Conservation (phyloP, 108 stramenopile genomes). For the Conticribra weissflogii region DNA sequence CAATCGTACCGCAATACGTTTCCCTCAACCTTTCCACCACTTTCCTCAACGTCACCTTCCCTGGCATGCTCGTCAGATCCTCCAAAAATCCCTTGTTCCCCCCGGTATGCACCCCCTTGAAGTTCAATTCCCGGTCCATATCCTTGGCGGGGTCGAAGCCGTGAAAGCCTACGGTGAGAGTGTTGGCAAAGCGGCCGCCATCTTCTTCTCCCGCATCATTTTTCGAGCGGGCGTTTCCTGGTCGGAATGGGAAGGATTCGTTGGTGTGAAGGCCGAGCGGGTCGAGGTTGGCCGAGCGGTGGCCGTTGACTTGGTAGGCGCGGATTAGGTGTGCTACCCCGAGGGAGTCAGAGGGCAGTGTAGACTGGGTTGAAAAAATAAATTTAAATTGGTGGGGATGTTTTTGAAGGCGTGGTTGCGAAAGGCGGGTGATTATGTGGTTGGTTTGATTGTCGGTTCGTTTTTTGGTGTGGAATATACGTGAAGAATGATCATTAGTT, state of each 20-base stretch:
- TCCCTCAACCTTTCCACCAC: slow-evolving; percentile 82
- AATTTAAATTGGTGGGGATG: slow-evolving; percentile 38
- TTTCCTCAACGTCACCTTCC: slow-evolving; percentile 85
- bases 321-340: slow-evolving; percentile 95
- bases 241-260: slow-evolving; percentile 84
- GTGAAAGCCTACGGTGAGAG: slow-evolving; percentile 89
- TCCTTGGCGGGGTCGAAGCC: slow-evolving; percentile 89
- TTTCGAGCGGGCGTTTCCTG: slow-evolving; percentile 48
- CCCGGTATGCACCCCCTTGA: slow-evolving; percentile 79
- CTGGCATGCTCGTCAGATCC: slow-evolving; percentile 77
- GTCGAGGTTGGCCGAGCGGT: slow-evolving; percentile 94
- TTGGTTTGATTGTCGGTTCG: background rate
- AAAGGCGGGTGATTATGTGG: background rate
- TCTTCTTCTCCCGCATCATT: slow-evolving; percentile 47
- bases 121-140: slow-evolving; percentile 90
- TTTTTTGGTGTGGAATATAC: background rate
- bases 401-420: background rate
- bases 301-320: slow-evolving; percentile 97
- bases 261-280: slow-evolving; percentile 88
- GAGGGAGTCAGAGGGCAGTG: slow-evolving; percentile 87
- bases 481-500: background rate
- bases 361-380: slow-evolving; percentile 8
- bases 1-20: slow-evolving; percentile 96
- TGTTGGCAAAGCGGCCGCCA: slow-evolving; percentile 75
- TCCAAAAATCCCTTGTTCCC: slow-evolving; percentile 97